Evolutionary conservation across 805 yeast species (phyloP).

Genomic region (Yarrowia bubula): DNA sequence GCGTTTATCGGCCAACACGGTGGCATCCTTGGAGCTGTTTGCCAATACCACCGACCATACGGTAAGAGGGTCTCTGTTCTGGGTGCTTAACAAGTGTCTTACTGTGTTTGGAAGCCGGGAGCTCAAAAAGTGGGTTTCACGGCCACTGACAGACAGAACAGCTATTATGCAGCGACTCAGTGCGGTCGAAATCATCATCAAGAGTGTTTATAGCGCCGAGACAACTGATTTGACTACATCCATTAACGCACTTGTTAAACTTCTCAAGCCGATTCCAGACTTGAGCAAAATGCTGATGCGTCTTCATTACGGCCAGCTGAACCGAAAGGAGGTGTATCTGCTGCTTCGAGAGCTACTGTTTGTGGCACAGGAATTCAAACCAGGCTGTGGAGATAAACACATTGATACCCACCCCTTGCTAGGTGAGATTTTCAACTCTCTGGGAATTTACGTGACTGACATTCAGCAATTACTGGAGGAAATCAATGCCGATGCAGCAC

Average conservation of each 20-base stretch:
- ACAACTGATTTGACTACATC: background rate
- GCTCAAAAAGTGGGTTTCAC: constrained; percentile 67
- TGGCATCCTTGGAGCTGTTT: constrained; percentile 74
- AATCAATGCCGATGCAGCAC: constrained; percentile 32
- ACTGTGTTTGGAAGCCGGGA: constrained; percentile 73
- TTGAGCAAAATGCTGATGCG: constrained; percentile 12
- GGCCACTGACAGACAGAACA: constrained; percentile 60
- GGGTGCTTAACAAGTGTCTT: constrained; percentile 77
- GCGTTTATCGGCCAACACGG: constrained; percentile 61
- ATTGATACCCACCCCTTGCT: background rate
- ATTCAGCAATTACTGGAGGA: background rate
- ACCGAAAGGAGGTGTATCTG: background rate
- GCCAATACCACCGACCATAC: constrained; percentile 57
- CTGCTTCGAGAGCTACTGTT: constrained; percentile 16
- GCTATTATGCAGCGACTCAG: constrained; percentile 59
- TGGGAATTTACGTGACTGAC: background rate
- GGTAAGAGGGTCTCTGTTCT: constrained; percentile 66
- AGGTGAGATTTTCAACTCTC: background rate
- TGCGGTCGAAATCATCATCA: constrained; percentile 46
- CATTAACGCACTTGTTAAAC: constrained; percentile 41
- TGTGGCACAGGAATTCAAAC: constrained; percentile 5
- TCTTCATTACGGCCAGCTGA: constrained; percentile 29
- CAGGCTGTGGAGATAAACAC: background rate
- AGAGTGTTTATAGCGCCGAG: background rate
- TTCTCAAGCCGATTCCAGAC: constrained; percentile 19